A percentile compares a stretch with the other conserved stretches of the same genome.
These are phyloP conservation scores for Chernovozyma aurita DNA, from an alignment of 1,139 yeast genomes.

Conservation along the genomic window DNA sequence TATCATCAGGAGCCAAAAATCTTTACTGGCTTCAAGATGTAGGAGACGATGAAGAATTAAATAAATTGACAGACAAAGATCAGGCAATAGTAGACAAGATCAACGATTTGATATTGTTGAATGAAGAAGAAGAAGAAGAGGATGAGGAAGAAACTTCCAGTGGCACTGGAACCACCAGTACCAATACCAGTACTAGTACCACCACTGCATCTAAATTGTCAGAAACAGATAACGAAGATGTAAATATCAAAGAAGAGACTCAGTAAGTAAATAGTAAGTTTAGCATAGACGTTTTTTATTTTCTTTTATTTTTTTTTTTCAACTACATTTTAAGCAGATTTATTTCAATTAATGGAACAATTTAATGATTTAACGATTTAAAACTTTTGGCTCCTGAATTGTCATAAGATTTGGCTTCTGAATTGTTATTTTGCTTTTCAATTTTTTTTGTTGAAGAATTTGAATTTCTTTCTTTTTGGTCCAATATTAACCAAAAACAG, in stretches of 20 bases:
- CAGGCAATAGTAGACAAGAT: slow-evolving; percentile 48
- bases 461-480: too few species aligned
- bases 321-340: too few species aligned
- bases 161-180: slow-evolving; percentile 6
- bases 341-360: too few species aligned
- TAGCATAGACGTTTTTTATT: too few species aligned
- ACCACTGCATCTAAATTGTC: slow-evolving; percentile 8
- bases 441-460: too few species aligned
- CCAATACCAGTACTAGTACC: slow-evolving; percentile 17
- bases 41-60: slow-evolving; percentile 46
- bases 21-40: slow-evolving; percentile 90
- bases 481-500: too few species aligned
- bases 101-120: slow-evolving; percentile 44
- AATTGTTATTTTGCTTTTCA: too few species aligned
- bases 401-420: too few species aligned
- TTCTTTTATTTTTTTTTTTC: too few species aligned
- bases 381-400: too few species aligned
- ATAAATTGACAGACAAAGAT: slow-evolving; percentile 64
- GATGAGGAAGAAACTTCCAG: slow-evolving; percentile 34
- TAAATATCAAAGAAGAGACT: slow-evolving; percentile 8
- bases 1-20: slow-evolving; percentile 78
- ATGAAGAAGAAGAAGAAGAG: slow-evolving; percentile 44
- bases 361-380: too few species aligned
- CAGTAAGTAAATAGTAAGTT: slow-evolving; percentile 10
- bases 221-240: slow-evolving; percentile 13